phyloP scores from a whole-genome alignment of 164 flowering plant genomes.

The Annona squamosa region DNA sequence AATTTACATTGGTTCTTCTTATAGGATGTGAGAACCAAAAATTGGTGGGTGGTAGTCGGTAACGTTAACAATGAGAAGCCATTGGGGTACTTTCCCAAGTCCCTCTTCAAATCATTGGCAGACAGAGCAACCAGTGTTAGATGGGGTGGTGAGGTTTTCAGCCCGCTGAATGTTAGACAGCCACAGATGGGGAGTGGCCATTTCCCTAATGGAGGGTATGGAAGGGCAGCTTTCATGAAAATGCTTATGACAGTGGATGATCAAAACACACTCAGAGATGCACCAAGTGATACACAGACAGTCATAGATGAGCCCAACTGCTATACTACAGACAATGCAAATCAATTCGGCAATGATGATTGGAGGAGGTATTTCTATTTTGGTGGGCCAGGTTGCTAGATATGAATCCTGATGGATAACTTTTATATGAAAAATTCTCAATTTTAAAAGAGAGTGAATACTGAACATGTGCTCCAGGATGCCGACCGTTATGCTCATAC shows the following conservation, averaged over 20 bases:
- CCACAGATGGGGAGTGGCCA: neutral
- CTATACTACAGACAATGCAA: neutral
- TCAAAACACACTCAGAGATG: too few species aligned
- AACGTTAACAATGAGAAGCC: neutral
- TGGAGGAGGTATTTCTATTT: neutral
- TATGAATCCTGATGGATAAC: too few species aligned
- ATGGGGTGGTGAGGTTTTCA: neutral
- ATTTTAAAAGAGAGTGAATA: too few species aligned
- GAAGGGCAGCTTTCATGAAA: neutral
- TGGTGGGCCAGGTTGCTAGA: neutral
- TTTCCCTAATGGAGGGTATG: neutral
- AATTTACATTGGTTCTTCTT: too few species aligned
- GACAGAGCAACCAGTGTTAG: neutral
- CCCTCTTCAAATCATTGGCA: neutral
- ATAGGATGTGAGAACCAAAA: neutral
- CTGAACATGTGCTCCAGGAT: too few species aligned
- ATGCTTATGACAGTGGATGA: neutral
- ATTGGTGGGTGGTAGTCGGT: neutral
- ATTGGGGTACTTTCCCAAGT: neutral
- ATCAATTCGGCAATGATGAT: neutral
- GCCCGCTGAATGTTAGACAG: neutral
- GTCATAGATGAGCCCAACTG: neutral
- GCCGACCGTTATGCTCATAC: too few species aligned
- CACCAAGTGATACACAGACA: neutral
- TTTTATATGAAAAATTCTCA: too few species aligned